These are phyloP conservation scores for Pisolithus sp. DNA, from an alignment of 768 basidiomycete genomes.

Conservation along the genomic window DNA sequence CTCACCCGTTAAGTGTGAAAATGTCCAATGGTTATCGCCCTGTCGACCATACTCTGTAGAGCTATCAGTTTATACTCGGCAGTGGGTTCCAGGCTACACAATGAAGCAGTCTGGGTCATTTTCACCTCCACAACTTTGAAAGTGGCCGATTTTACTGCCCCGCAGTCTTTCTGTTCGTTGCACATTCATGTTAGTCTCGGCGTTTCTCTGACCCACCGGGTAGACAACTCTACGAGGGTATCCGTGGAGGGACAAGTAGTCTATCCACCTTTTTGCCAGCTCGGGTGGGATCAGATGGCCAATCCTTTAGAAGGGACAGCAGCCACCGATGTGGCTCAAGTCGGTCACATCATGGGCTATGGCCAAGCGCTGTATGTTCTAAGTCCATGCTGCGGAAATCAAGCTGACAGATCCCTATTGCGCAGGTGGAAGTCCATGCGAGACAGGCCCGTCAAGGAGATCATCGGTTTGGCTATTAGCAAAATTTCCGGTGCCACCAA, in stretches of 20 bases:
- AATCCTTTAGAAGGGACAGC: neutral
- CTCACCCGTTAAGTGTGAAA: too few relatives aligned
- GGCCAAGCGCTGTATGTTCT: neutral
- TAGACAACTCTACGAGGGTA: neutral
- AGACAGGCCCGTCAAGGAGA: neutral
- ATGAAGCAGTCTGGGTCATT: neutral
- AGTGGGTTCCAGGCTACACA: too few relatives aligned
- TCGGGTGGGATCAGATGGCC: constrained; percentile 7
- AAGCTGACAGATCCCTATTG: too few relatives aligned
- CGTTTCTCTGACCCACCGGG: neutral
- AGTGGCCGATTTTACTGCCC: neutral
- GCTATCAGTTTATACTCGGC: neutral
- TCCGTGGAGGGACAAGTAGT: neutral
- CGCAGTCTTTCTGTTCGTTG: neutral
- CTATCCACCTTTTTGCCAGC: neutral
- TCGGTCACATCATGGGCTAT: neutral
- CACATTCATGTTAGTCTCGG: neutral
- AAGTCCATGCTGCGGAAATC: neutral
- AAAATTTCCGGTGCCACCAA: neutral
- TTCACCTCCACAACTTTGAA: constrained; percentile 1
- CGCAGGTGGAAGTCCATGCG: neutral
- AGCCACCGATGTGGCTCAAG: neutral
- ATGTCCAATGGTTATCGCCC: neutral
- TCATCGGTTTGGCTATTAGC: neutral
- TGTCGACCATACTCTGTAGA: neutral